Base-by-base conservation (phyloP, 2,329 filamentous ascomycete genomes). In the Camillea tinctor region DNA sequence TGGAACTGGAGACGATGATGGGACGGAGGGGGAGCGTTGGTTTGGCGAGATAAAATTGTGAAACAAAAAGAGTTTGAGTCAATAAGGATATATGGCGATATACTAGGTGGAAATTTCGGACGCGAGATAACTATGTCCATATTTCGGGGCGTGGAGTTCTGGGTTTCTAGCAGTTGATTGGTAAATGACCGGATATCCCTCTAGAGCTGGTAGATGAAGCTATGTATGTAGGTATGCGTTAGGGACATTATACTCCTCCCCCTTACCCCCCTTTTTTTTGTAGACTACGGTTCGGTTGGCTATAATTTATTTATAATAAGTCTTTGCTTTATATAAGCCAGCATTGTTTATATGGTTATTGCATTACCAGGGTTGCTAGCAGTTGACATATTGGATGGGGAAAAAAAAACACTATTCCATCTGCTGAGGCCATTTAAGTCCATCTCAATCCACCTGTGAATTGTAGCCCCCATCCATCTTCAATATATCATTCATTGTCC, bases 1-100 rank as follows among this genome's bases (percentile, higher is more conserved):
- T 71, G 19, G 66, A 72, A 59, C 60, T 73, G 51, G 70, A 73
- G 61, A 65, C 64, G 1, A 59, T 72, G 21, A 68, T 71, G 64
- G 70, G 70, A 8, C 60, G 70, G 49, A 63, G 70, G 50, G 68
- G 67, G 17, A 71, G 69, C 23, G 66, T 69, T 50, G 72, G 68
- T 19, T 60, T 69, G 24, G 69, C 65, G 23, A 65, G 67, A 56
- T 71, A 60, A 60, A 51, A 51, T 44, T 44, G 36, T 44, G 36
- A 7, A 7, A 44, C 8, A 9, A 7, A 44, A 30, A 9, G 8
- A 9, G 4, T 44, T 17, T 44, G 36, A 44, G 36, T 44, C 17
- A 17, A 44, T 17, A 44, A 15, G 36, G n/a, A n/a, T n/a, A n/a
- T n/a, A 44, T 44, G 36, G 36, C 11, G n/a, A 26, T 9, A 44